These are phyloP conservation scores for Saturnispora kantuleensis DNA, from an alignment of 805 yeast species.

Conservation along the genomic window DNA sequence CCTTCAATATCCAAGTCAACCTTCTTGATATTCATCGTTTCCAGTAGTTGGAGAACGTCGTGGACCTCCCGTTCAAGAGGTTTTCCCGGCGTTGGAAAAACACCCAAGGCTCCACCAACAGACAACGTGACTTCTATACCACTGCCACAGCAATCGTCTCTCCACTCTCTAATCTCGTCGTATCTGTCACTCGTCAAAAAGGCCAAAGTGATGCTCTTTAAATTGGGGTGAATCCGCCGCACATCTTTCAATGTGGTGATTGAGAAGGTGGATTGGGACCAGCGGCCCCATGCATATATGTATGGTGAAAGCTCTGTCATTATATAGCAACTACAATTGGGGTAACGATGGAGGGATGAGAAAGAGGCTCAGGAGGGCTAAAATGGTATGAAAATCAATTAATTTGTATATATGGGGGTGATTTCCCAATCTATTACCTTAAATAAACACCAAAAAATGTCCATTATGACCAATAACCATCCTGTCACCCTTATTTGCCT, in stretches of 20 bases:
- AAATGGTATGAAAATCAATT: background rate
- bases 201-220: constrained; percentile 19
- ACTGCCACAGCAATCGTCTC: constrained; percentile 14
- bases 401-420: no score
- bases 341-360: background rate
- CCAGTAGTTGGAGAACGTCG: constrained; percentile 13
- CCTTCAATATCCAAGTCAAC: constrained; percentile 28
- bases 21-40: constrained; percentile 12
- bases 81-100: constrained; percentile 15
- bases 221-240: constrained; percentile 7
- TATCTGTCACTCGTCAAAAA: constrained; percentile 20
- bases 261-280: constrained; percentile 12
- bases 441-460: background rate
- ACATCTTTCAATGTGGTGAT: constrained; percentile 15
- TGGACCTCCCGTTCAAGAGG: constrained; percentile 13
- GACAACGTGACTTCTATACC: constrained; percentile 19
- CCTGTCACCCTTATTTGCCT: no score
- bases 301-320: constrained; percentile 25
- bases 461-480: no score
- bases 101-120: constrained; percentile 26
- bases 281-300: constrained; percentile 23
- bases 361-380: background rate
- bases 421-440: background rate
- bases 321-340: background rate
- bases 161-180: constrained; percentile 22